phyloP scores from a whole-genome alignment of 176 grass and related monocot genomes.

The Bolboschoenus planiculmis region DNA sequence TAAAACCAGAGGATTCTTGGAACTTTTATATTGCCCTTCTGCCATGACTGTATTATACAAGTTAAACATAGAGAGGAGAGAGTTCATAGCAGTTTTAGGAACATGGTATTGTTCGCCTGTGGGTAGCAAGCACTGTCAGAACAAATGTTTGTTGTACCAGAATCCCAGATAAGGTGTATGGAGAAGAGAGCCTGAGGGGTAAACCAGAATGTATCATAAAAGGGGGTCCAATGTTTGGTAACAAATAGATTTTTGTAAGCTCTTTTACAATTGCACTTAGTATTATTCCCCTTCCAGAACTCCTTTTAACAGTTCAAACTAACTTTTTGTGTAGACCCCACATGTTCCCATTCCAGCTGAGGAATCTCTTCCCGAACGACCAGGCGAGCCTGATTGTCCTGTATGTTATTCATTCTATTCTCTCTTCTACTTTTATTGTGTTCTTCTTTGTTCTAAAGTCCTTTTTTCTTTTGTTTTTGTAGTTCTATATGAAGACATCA shows the following conservation, averaged over 20 bases:
- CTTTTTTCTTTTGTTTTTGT: slow-evolving; percentile 27
- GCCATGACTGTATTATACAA: background rate
- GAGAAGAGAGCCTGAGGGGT: slow-evolving; percentile 4
- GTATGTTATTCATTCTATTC: slow-evolving; percentile 46
- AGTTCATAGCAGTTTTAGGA: background rate
- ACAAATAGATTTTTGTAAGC: background rate
- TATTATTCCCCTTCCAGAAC: slow-evolving; percentile 8
- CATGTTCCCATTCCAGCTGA: slow-evolving; percentile 24
- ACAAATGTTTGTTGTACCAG: background rate
- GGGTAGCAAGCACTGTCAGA: background rate
- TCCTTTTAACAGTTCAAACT: slow-evolving; percentile 25
- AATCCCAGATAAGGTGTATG: slow-evolving; percentile 13
- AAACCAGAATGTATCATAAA: background rate
- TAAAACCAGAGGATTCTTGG: background rate
- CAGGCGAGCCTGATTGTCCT: slow-evolving; percentile 67
- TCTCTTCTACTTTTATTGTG: background rate
- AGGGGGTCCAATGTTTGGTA: background rate
- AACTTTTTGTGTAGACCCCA: slow-evolving; percentile 40
- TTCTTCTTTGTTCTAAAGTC: slow-evolving; percentile 2
- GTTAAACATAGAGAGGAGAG: background rate
- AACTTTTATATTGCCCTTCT: background rate
- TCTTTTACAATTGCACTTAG: slow-evolving; percentile 1
- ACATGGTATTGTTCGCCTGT: background rate
- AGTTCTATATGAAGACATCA: slow-evolving; percentile 64
- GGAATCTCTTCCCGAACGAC: slow-evolving; percentile 66